Evolutionary conservation across 2,329 filamentous ascomycete genomes (phyloP), one percentile per base, ranked within the genome.

Genomic region (Leptographium lundbergii): DNA sequence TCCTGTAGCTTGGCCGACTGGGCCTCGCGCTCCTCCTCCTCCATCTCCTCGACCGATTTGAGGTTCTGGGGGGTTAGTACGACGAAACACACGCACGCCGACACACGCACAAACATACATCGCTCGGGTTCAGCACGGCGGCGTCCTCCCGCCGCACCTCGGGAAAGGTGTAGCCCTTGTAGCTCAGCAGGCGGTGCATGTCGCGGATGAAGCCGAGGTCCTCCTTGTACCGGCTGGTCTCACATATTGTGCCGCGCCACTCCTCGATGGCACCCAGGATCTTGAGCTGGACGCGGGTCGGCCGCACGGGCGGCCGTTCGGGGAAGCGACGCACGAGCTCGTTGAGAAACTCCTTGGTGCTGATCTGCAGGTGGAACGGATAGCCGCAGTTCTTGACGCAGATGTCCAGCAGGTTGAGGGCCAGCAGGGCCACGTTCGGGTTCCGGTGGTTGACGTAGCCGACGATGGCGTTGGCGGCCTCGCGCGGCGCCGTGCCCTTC

Each of bases 311-410:
- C 53, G 94, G 94, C 27, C 92, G 82, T 74, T 99, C 94, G 54
- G 94, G 94, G 68, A 99, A 99, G 65, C 94, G 84, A 65, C 94
- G 86, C 62, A 99, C 94, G 61, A 99, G 85, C 76, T 99, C 94
- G 74, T 99, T 99, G 67, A 99, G 84, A 67, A 99, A 99, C 69
- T 99, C 94, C 73, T 99, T 99, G 65, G 94, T 97, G 73, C 89
- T 91, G 70, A 99, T 96, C 74, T 99, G 94, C 60, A 99, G 84
- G 70, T 99, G 94, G 73, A 99, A 99, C 1, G 94, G 91, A 71
- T 99, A 99, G 67, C 94, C 94, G 80, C 94, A 99, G 76, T 99
- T 99, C 79, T 99, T 99, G 73, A 97, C 94, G 73, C 94, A 97
- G 63, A 97, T 97, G 72, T 99, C 94, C 70, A 99, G 88, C 65